Base-by-base conservation (phyloP, 345 rosid species). In the Raphanus raphanistrum region DNA sequence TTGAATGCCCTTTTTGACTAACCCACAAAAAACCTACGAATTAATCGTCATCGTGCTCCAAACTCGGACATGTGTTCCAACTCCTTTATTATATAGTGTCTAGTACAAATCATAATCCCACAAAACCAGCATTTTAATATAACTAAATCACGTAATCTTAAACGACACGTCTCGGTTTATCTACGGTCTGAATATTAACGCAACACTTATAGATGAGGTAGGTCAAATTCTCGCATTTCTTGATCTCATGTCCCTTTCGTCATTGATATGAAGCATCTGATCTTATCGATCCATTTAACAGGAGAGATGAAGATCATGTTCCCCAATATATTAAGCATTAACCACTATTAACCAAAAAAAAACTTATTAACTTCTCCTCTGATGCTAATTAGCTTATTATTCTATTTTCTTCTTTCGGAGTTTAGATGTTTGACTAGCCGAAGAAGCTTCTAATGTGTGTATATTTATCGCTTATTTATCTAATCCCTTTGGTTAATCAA, bases 21-120 rank as follows among this genome's bases (percentile, higher is more conserved):
- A 74, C 55, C 75, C 72, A 69, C 67, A 62, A 69, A 11, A 31
- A 73, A 73, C 70, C 72, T 74, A 68, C 36, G 74, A 62, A 73
- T 74, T 48, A 48, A 48, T 13, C 82, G 82, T 63, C 82, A 79
- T 79, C 71, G 72, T 74, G 82, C 71, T 69, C 69, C 54, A n/a
- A 16, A 73, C 61, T 73, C 32, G 55, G 78, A 79, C 79, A 69
- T 63, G 71, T 79, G 71, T 52, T 69, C 70, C 32, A 63, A 25
- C 32, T 45, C 55, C 41, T 43, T 63, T 54, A 74, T 80, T 73
- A 74, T 73, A 33, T 60, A 79, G 11, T 73, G 61, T 60, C 45
- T 8, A 60, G 38, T n/a, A 29, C 71, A 54, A 80, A 74, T 80
- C 72, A 75, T 57, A 74, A 64, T 57, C 61, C 79, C 71, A 74